Evolutionary conservation across 1,139 yeast genomes (phyloP), one percentile per base, ranked within the genome.

Genomic region (Debaryomyces subglobosus): DNA sequence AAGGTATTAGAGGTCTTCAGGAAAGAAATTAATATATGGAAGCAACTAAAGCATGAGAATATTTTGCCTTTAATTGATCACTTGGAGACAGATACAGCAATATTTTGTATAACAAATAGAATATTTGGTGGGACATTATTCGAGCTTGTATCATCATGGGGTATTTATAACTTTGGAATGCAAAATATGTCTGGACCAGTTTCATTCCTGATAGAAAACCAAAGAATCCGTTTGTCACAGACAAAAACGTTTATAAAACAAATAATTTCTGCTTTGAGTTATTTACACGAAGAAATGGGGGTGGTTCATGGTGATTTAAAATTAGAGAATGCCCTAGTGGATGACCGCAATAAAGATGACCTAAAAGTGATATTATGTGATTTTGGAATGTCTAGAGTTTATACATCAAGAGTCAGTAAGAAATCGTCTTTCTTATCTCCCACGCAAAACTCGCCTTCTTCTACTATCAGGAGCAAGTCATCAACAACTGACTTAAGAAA

Each of bases 231-330:
- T 30, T 56, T 70, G 41, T 36, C 44, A 6, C 57, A 58, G 32
- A 62, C 67, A 25, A 12, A 59, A 84, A 47, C 59, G 75, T 13
- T 40, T 49, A 8, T 48, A 63, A 33, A 69, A 32, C 91, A 88
- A 56, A 74, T 89, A 2, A 77, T 82, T 3, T 67, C 74, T 15
- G 96, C 90, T 0, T 64, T 92, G 36, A 58, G 68, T 38, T 89
- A 88, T 62, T 77, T 92, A 81, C 97, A 92, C 64, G 65, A 66
- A 30, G 78, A 78, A 10, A 72, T 76, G 50, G 86, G 85, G 4
- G 77, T 89, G 30, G 92, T 87, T 7, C 98, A 92, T 62, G 96
- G 97, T 2, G 98, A 92, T 67, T 71, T 92, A 39, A 92, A 92
- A 65, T 73, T 91, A 45, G 98, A 92, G 60, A 92, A 92, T 61